Base-by-base conservation (phyloP, 306 rosid species). In the Pyrus communis region DNA sequence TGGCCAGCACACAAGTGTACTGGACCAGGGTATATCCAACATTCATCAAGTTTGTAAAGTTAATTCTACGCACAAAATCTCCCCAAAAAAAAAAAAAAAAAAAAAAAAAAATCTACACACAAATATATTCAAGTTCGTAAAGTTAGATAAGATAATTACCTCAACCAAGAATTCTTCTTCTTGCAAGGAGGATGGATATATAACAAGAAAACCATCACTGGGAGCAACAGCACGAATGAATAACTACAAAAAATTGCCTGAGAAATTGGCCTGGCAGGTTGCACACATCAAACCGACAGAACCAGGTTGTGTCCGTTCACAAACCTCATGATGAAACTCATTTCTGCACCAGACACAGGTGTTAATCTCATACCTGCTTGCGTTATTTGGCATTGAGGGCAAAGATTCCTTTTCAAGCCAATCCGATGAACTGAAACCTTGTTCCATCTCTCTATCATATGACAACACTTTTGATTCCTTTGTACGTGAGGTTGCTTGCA, bases 211-310 rank as follows among this genome's bases (percentile, higher is more conserved):
- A 82, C 82, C 77, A 70, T 72, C 80, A 75, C 7, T 49, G 70
- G 83, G 57, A 71, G 52, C 75, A 84, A 69, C 43, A 65, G 71
- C 52, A 30, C 65, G 61, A 76, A 73, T 83, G 38, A 89, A 80
- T 43, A 82, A 70, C 87, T 78, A 75, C 74, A 67, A 75, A 78
- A 77, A 76, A 83, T 70, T 43, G 79, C 66, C 42, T 17, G 87
- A 80, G 74, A 76, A 84, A 75, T 84, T 84, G 33, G 27, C 76
- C 73, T 84, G 81, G 82, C 87, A 84, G 70, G 72, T 73, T n/a
- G 79, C 60, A 77, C 87, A 84, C 77, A 84, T 77, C 63, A 80
- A 43, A 63, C 84, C 79, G 25, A 84, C 73, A 17, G 87, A 80
- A 33, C 69, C 87, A 18, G 81, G 43, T 43, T 80, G 78, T 68